phyloP scores from a whole-genome alignment of 2,329 filamentous ascomycete species.

The Tetracladium maxilliforme region DNA sequence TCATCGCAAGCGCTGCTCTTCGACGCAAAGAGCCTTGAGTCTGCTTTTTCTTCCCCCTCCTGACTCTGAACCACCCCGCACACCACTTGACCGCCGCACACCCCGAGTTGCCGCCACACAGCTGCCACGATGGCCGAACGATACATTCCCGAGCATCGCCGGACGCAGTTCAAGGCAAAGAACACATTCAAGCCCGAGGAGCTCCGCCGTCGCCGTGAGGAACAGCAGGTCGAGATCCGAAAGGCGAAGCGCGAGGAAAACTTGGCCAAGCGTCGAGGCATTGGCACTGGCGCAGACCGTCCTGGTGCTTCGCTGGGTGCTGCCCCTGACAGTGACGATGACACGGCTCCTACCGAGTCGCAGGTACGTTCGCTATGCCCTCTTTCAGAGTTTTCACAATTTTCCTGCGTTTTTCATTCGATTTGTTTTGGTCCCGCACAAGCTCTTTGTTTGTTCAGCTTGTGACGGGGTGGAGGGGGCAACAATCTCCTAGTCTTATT shows the following conservation, averaged over 20 bases:
- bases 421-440: too few relatives aligned
- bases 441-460: too few relatives aligned
- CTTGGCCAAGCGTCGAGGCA: slow-evolving; percentile 93
- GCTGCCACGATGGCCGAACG: slow-evolving; percentile 75
- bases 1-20: too few relatives aligned
- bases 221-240: slow-evolving; percentile 98
- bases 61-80: too few relatives aligned
- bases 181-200: slow-evolving; percentile 98
- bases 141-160: slow-evolving; percentile 98
- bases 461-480: too few relatives aligned
- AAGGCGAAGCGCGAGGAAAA: slow-evolving; percentile 99
- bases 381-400: slow-evolving; percentile 9
- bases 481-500: too few relatives aligned
- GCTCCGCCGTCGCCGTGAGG: slow-evolving; percentile 92
- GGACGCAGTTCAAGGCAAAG: slow-evolving; percentile 99
- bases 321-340: slow-evolving; percentile 93
- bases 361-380: too few relatives aligned
- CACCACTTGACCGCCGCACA: too few relatives aligned
- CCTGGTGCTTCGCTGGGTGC: slow-evolving; percentile 74
- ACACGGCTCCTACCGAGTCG: slow-evolving; percentile 83
- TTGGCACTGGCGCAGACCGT: slow-evolving; percentile 56
- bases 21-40: too few relatives aligned
- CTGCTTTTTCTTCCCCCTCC: too few relatives aligned
- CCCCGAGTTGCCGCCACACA: too few relatives aligned
- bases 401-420: slow-evolving; percentile 1